These are phyloP conservation scores for Conidiobolus coronatus DNA, from an alignment of 371 early-diverging fungal genomes.

Conservation along the genomic window DNA sequence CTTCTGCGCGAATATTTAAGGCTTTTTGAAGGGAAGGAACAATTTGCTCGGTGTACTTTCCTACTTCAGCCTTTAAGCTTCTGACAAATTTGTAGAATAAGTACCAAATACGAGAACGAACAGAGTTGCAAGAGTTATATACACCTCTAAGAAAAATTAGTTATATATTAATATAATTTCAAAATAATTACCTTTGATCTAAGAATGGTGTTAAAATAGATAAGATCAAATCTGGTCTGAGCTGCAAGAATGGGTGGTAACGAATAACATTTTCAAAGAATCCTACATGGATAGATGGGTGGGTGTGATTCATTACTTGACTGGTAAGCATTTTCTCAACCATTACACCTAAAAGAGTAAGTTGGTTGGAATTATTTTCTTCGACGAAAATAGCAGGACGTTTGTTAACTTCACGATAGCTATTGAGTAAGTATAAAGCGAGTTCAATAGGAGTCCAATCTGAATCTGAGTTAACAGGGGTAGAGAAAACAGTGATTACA, in stretches of 20 bases:
- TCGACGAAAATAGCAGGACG: conserved; percentile 28
- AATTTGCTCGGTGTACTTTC: conserved; percentile 35
- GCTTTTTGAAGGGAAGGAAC: conserved; percentile 1
- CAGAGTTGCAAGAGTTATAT: conserved; percentile 37
- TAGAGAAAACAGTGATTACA: conserved; percentile 27
- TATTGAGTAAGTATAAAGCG: conserved; percentile 48
- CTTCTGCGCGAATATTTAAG: conserved; percentile 13
- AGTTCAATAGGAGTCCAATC: conserved; percentile 66
- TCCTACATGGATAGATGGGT: conserved; percentile 42
- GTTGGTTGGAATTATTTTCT: conserved; percentile 13
- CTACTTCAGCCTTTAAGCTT: conserved; percentile 31
- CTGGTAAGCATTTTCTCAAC: conserved; percentile 42
- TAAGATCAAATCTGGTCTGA: conserved; percentile 37
- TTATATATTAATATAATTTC: background rate
- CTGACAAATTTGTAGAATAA: conserved; percentile 70
- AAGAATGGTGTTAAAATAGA: conserved; percentile 50
- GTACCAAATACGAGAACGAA: conserved; percentile 71
- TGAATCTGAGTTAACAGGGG: conserved; percentile 17
- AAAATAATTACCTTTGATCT: conserved; percentile 20
- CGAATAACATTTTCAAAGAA: conserved; percentile 58
- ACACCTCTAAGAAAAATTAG: conserved; percentile 28
- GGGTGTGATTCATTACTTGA: conserved; percentile 49
- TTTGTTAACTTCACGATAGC: conserved; percentile 47
- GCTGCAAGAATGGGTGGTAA: conserved; percentile 50
- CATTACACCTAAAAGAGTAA: conserved; percentile 46